phyloP scores from a whole-genome alignment of 352 stramenopile genomes.

The Aphanomyces cochlioides region DNA sequence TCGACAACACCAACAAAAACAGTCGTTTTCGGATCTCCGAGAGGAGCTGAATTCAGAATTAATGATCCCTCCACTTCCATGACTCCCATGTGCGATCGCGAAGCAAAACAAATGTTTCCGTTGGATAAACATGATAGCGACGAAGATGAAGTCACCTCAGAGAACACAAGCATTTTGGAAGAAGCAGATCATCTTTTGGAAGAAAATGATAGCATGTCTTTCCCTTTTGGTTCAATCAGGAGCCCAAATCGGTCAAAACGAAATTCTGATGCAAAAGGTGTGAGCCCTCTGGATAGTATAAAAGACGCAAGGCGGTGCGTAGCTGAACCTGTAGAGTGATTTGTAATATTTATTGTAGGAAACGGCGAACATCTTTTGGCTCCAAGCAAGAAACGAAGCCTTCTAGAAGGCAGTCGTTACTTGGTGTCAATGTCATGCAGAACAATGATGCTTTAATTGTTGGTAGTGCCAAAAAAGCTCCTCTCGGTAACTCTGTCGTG shows the following conservation, averaged over 20 bases:
- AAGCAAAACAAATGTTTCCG: slow-evolving; percentile 61
- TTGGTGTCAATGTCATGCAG: slow-evolving; percentile 28
- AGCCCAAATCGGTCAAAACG: slow-evolving; percentile 2
- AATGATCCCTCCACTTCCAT: slow-evolving; percentile 81
- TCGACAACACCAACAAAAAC: slow-evolving; percentile 67
- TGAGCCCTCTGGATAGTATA: slow-evolving; percentile 75
- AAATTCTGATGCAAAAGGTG: slow-evolving; percentile 34
- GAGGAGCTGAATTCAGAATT: slow-evolving; percentile 74
- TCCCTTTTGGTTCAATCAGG: slow-evolving; percentile 21
- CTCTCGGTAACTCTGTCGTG: not conserved
- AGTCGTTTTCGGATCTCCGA: slow-evolving; percentile 77
- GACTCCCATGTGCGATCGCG: slow-evolving; percentile 67
- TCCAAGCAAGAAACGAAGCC: not conserved
- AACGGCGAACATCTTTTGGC: slow-evolving; percentile 18
- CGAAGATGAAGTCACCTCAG: slow-evolving; percentile 73
- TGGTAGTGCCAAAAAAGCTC: slow-evolving; percentile 19
- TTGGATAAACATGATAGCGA: slow-evolving; percentile 46
- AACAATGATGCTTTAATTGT: slow-evolving; percentile 20
- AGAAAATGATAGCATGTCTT: slow-evolving; percentile 30
- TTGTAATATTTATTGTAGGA: not conserved
- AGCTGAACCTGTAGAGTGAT: not conserved
- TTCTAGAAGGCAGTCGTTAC: slow-evolving; percentile 19
- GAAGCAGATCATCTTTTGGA: slow-evolving; percentile 53
- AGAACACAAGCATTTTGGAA: slow-evolving; percentile 81
- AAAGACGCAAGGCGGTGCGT: slow-evolving; percentile 47